These are phyloP conservation scores for Pleurotus sapidus DNA, from an alignment of 768 basidiomycete genomes.

Conservation along the genomic window DNA sequence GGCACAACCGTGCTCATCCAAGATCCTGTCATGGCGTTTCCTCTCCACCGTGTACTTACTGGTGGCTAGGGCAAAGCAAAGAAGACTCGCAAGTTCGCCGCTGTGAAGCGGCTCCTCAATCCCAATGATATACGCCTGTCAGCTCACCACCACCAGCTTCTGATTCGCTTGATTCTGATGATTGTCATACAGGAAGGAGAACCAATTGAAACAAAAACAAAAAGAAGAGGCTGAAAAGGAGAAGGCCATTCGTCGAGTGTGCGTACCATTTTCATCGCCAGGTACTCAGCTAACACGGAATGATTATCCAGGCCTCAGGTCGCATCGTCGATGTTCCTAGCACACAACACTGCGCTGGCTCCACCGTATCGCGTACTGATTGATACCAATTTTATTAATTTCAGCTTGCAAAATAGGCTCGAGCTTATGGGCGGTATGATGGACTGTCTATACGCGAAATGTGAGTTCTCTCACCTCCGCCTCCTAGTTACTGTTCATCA, in stretches of 20 bases:
- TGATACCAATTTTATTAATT: slow-evolving; percentile 99
- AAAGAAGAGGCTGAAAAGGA: slow-evolving; percentile 80
- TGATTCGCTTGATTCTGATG: slow-evolving; percentile 9
- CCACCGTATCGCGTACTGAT: slow-evolving; percentile 97
- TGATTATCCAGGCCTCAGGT: slow-evolving; percentile 60
- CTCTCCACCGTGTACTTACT: neutral
- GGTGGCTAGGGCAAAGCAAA: slow-evolving; percentile 75
- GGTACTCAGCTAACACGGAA: slow-evolving; percentile 6
- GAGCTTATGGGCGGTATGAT: slow-evolving; percentile 98
- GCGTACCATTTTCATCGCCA: slow-evolving; percentile 26
- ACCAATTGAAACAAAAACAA: slow-evolving; percentile 85
- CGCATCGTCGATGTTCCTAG: slow-evolving; percentile 90
- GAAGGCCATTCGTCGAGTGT: slow-evolving; percentile 79
- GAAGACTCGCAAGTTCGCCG: slow-evolving; percentile 93
- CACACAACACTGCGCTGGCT: slow-evolving; percentile 93
- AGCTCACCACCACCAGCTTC: slow-evolving; percentile 20
- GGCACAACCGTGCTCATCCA: neutral
- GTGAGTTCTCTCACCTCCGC: slow-evolving; percentile 34
- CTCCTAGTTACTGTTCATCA: too few relatives aligned
- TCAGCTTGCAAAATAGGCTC: slow-evolving; percentile 95
- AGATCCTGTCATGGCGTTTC: neutral
- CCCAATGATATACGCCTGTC: slow-evolving; percentile 92
- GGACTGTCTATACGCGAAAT: slow-evolving; percentile 98
- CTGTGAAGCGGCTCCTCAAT: slow-evolving; percentile 90
- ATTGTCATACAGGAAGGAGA: slow-evolving; percentile 71